phyloP scores from a whole-genome alignment of 2,329 filamentous ascomycete genomes.

The Akanthomyces muscarius region DNA sequence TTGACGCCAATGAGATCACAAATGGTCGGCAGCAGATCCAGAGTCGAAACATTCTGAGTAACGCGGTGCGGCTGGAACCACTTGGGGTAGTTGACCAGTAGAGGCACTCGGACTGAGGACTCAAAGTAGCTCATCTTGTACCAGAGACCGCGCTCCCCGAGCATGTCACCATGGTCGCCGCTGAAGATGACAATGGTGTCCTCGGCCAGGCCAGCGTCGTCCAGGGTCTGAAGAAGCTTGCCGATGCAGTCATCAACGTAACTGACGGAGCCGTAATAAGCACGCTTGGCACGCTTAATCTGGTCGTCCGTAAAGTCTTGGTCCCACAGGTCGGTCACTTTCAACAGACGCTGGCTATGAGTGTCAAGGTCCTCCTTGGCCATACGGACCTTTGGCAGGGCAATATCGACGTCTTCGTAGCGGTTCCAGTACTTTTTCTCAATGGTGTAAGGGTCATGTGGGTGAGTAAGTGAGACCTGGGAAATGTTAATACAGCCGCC shows the following conservation, averaged over 20 bases:
- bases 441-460: slow-evolving; percentile 93
- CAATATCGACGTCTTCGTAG: slow-evolving; percentile 85
- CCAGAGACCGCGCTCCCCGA: slow-evolving; percentile 88
- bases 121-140: slow-evolving; percentile 99
- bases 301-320: slow-evolving; percentile 80
- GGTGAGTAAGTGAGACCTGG: slow-evolving; percentile 82
- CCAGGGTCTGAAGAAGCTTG: slow-evolving; percentile 70
- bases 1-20: slow-evolving; percentile 75
- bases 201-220: slow-evolving; percentile 73
- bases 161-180: slow-evolving; percentile 93
- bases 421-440: slow-evolving; percentile 90
- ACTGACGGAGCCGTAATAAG: slow-evolving; percentile 89
- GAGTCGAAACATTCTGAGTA: slow-evolving; percentile 79
- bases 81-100: slow-evolving; percentile 77
- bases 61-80: slow-evolving; percentile 73
- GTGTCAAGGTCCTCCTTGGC: slow-evolving; percentile 77
- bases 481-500: background rate
- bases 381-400: slow-evolving; percentile 72
- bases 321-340: slow-evolving; percentile 82
- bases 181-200: slow-evolving; percentile 91
- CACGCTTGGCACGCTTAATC: slow-evolving; percentile 77
- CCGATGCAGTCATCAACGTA: slow-evolving; percentile 94
- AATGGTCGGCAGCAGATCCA: slow-evolving; percentile 86
- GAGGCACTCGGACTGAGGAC: slow-evolving; percentile 81
- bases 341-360: slow-evolving; percentile 81